These are phyloP conservation scores for Brassica carinata DNA, from an alignment of 345 rosid genomes.

Conservation along the genomic window DNA sequence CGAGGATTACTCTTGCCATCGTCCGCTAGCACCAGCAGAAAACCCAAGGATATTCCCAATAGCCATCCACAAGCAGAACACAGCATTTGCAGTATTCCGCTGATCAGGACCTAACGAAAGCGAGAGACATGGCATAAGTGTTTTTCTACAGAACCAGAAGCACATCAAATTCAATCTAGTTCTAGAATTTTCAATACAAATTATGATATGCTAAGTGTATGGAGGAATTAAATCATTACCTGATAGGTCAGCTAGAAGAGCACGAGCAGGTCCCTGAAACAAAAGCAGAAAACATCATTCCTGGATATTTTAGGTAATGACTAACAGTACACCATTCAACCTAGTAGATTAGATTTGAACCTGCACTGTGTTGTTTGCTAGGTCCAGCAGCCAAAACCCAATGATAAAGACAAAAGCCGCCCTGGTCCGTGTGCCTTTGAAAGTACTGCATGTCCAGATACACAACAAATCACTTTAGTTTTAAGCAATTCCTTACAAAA, in stretches of 20 bases:
- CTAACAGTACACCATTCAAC: conserved; percentile 9
- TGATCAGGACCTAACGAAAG: conserved; percentile 77
- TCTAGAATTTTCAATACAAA: conserved; percentile 2
- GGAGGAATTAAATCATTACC: conserved; percentile 43
- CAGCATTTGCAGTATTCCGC: conserved; percentile 86
- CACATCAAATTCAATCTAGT: not conserved
- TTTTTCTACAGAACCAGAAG: conserved; percentile 17
- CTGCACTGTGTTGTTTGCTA: conserved; percentile 97
- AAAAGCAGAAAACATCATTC: conserved; percentile 20
- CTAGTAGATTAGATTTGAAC: conserved; percentile 39
- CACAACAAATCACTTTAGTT: not conserved
- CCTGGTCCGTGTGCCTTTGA: conserved; percentile 81
- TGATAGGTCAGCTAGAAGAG: conserved; percentile 90
- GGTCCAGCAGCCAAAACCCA: conserved; percentile 98
- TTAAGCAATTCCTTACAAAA: conserved; percentile 7
- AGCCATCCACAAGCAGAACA: conserved; percentile 98
- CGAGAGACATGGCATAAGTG: conserved; percentile 13
- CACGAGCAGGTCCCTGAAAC: conserved; percentile 96
- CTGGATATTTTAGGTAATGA: conserved; percentile 3
- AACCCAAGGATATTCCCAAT: conserved; percentile 93
- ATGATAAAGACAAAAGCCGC: conserved; percentile 86
- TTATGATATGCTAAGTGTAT: not conserved
- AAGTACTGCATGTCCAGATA: conserved; percentile 58
- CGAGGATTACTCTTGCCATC: conserved; percentile 76
- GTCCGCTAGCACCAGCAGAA: conserved; percentile 96